Base-by-base conservation (phyloP, 1,139 yeast genomes). In the Yarrowia galli region DNA sequence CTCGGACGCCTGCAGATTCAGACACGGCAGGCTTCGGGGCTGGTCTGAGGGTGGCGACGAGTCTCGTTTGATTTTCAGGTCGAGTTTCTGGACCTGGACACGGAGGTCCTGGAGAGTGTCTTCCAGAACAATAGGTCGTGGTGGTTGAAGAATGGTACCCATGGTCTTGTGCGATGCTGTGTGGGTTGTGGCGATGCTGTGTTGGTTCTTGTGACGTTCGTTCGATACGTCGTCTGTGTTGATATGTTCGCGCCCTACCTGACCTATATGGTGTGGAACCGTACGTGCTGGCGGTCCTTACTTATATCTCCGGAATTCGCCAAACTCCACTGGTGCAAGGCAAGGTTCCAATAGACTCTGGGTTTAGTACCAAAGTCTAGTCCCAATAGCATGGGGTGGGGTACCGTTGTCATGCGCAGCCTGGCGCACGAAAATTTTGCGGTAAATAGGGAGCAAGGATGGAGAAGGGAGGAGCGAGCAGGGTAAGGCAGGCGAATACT, bases 81-180 rank as follows among this genome's bases (percentile, higher is more conserved):
- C 64, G 18, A 58, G 64, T n/a, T 58, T 43, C 64, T 58, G 51
- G 22, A 58, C 64, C 64, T 58, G 64, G 40, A 43, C 46, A 7
- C 64, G 64, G 2, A 58, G 51, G 64, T 58, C 64, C 42, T 43
- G 64, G 22, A 58, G 64, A 12, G 61, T 54, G 64, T 58, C 64
- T 9, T 58, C 61, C 18, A 54, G 36, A 10, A 54, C 51, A 12
- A 56, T 36, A 9, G 60, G 45, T 5, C 60, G 48, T 58, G 51
- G 64, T 18, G 40, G 49, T 20, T 58, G 51, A 3, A 58, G 64
- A 9, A 58, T 58, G 16, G 64, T 58, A 7, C 51, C 51, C 64
- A 58, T 58, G 25, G 15, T 28, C 51, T 23, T 49, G 18, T 40
- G 48, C 28, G 25, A 25, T 9, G 18, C 9, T n/a, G 43, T n/a